phyloP scores from a whole-genome alignment of 2,329 filamentous ascomycete species.

The Aplosporella prunicola region DNA sequence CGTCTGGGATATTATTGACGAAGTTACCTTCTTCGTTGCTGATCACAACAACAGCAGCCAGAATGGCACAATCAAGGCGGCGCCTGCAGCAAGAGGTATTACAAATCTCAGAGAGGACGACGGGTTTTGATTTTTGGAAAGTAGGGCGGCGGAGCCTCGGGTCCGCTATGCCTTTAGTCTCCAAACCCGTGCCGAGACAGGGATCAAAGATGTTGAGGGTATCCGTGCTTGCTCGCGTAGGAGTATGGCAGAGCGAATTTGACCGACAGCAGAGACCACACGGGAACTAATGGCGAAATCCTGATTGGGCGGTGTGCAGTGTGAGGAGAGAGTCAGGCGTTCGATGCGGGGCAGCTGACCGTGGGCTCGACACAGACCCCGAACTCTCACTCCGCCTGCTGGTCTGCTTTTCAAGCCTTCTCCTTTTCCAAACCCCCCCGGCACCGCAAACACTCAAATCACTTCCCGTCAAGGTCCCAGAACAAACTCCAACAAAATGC shows the following conservation, averaged over 20 bases:
- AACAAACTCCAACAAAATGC: background rate
- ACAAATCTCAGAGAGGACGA: constrained; percentile 8
- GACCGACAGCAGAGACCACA: no score
- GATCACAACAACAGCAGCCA: constrained; percentile 6
- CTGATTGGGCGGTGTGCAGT: constrained; percentile 10
- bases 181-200: no score
- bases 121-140: no score
- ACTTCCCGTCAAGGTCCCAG: background rate
- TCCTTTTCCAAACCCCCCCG: background rate
- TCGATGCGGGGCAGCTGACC: constrained; percentile 11
- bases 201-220: no score
- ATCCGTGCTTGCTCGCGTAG: no score
- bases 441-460: background rate
- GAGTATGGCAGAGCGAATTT: no score
- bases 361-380: background rate
- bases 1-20: constrained; percentile 86
- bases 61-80: constrained; percentile 21
- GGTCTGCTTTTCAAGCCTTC: background rate
- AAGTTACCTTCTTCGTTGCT: constrained; percentile 81
- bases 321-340: constrained; percentile 2
- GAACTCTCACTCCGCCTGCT: constrained; percentile 2
- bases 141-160: no score
- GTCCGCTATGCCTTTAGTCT: no score
- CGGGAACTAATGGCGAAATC: no score
- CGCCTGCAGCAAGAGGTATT: constrained; percentile 27